These are phyloP conservation scores for Psilocybe cubensis DNA, from an alignment of 768 basidiomycete genomes.

Conservation along the genomic window DNA sequence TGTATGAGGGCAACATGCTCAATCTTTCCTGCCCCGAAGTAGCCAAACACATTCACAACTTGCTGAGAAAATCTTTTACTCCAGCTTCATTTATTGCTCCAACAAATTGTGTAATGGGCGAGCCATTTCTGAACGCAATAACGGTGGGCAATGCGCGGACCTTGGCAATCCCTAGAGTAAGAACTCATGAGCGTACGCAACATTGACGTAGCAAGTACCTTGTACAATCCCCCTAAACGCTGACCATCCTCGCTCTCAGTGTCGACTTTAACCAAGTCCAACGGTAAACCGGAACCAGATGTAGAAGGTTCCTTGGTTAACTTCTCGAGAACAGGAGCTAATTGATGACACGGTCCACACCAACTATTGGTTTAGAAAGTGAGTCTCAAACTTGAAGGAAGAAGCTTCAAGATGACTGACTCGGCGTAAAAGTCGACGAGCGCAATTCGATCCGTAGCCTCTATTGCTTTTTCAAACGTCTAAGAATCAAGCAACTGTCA, in stretches of 20 bases:
- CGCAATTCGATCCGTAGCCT: constrained; percentile 53
- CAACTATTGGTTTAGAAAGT: constrained; percentile 49
- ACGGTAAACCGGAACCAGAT: constrained; percentile 56
- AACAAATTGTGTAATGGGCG: constrained; percentile 60
- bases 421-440: constrained; percentile 84
- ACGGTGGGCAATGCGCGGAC: constrained; percentile 81
- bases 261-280: constrained; percentile 78
- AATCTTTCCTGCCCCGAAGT: too few species aligned
- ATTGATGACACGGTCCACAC: constrained; percentile 76
- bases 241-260: constrained; percentile 57
- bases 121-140: constrained; percentile 71
- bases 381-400: background rate
- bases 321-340: constrained; percentile 71
- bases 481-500: constrained; percentile 22
- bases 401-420: constrained; percentile 42
- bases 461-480: constrained; percentile 42
- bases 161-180: constrained; percentile 43
- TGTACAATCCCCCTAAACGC: constrained; percentile 52
- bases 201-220: constrained; percentile 37
- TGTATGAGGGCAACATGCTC: too few species aligned
- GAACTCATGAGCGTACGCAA: background rate
- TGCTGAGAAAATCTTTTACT: constrained; percentile 49
- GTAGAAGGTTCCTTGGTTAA: constrained; percentile 48
- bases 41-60: constrained; percentile 29
- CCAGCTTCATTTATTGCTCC: constrained; percentile 55